Conservation (phyloP, 306 rosid species). For the Fagus crenata region DNA sequence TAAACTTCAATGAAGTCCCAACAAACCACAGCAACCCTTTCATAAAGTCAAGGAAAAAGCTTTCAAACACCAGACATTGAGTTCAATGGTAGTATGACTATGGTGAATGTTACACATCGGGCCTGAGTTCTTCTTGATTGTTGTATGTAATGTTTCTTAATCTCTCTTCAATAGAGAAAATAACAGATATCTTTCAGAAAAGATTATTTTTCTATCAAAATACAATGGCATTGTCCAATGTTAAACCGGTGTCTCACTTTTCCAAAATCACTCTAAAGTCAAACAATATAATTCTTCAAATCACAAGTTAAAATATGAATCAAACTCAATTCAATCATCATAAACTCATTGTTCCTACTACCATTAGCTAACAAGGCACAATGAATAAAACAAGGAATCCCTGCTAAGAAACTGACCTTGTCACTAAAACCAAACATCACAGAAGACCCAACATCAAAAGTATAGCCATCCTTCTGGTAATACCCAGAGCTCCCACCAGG, state of each 20-base stretch:
- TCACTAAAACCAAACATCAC: constrained; percentile 98
- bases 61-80: background rate
- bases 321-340: background rate
- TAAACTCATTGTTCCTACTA: background rate
- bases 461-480: constrained; percentile 81
- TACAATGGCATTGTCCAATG: background rate
- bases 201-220: background rate
- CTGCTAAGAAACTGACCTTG: constrained; percentile 53
- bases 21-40: background rate
- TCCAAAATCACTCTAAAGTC: background rate
- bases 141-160: background rate
- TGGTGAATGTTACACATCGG: background rate
- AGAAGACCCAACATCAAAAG: constrained; percentile 95
- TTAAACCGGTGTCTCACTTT: background rate
- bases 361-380: background rate
- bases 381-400: constrained; percentile 10
- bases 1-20: background rate
- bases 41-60: background rate
- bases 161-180: background rate
- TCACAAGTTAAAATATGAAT: background rate
- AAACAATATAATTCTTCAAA: background rate
- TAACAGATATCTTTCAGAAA: background rate
- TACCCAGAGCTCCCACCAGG: constrained; percentile 99
- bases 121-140: background rate
- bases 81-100: background rate